Conservation (phyloP, 768 basidiomycete species). For the Gloeopeniophorella convolvens region DNA sequence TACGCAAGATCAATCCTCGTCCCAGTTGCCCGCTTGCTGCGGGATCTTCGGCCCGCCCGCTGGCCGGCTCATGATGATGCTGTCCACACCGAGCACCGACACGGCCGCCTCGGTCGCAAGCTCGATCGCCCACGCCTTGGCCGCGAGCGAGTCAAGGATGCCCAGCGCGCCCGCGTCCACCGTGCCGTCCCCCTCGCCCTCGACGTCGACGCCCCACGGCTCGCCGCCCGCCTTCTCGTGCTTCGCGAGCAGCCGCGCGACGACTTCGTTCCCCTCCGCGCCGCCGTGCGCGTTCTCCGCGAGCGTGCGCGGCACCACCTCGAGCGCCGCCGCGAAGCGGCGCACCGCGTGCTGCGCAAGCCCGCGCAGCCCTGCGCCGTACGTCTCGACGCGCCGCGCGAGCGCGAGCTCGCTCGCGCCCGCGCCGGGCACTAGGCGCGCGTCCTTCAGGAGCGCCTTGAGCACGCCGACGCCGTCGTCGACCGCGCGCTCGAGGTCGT, state of each 20-base stretch:
- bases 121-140: conserved; percentile 84
- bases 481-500: conserved; percentile 93
- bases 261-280: conserved; percentile 87
- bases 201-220: conserved; percentile 82
- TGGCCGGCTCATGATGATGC: conserved; percentile 96
- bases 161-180: conserved; percentile 52
- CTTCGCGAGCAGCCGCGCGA: conserved; percentile 84
- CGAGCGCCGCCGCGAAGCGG: conserved; percentile 81
- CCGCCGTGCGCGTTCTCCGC: conserved; percentile 94
- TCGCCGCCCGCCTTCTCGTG: conserved; percentile 74
- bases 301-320: conserved; percentile 86
- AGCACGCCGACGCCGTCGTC: conserved; percentile 98
- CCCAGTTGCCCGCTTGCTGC: conserved; percentile 85
- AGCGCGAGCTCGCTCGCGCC: conserved; percentile 93
- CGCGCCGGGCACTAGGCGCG: conserved; percentile 86
- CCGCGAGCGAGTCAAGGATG: conserved; percentile 83
- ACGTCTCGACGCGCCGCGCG: conserved; percentile 74
- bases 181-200: conserved; percentile 78
- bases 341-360: conserved; percentile 91
- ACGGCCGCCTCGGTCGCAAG: conserved; percentile 91
- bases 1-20: conserved; percentile 51
- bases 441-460: conserved; percentile 86
- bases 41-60: conserved; percentile 84
- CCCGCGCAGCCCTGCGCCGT: conserved; percentile 84
- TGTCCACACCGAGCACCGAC: conserved; percentile 90